phyloP scores from a whole-genome alignment of 768 basidiomycete genomes.

The Tylopilus subfusipes region DNA sequence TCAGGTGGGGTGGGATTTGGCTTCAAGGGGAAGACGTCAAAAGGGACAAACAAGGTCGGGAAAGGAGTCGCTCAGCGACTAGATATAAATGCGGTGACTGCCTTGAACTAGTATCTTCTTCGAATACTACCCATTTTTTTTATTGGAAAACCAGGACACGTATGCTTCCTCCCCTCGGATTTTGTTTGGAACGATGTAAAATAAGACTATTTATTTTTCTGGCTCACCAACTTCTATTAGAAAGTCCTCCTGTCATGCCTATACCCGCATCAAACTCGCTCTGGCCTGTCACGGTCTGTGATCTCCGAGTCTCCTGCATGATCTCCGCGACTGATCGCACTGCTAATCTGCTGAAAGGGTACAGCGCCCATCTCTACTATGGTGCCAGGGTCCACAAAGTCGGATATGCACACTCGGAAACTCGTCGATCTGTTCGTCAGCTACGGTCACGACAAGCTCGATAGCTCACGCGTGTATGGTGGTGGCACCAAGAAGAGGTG shows the following conservation, averaged over 20 bases:
- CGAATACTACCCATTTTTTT: background rate
- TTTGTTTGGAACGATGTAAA: background rate
- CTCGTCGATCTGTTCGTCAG: constrained; percentile 17
- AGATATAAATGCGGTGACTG: constrained; percentile 14
- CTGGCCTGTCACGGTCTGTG: constrained; percentile 11
- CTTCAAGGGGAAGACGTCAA: constrained; percentile 30
- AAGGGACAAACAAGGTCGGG: constrained; percentile 26
- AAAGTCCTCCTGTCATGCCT: background rate
- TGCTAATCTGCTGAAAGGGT: constrained; percentile 1
- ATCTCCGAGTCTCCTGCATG: background rate
- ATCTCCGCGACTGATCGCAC: background rate
- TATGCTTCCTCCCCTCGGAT: background rate
- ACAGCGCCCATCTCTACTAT: constrained; percentile 5
- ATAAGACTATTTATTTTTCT: background rate
- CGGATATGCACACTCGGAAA: constrained; percentile 18
- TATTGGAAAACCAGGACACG: background rate
- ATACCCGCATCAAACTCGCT: constrained; percentile 2
- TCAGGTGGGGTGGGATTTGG: constrained; percentile 47
- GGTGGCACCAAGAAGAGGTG: constrained; percentile 16
- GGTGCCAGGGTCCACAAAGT: constrained; percentile 11
- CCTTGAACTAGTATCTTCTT: constrained; percentile 17
- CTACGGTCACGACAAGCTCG: constrained; percentile 14
- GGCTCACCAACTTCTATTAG: background rate
- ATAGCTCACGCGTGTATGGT: constrained; percentile 10
- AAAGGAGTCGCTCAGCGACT: constrained; percentile 25